Evolutionary conservation across 176 grass and related monocot genomes (phyloP), one percentile per base, ranked within the genome.

Genomic region (Aegilops umbellulata): DNA sequence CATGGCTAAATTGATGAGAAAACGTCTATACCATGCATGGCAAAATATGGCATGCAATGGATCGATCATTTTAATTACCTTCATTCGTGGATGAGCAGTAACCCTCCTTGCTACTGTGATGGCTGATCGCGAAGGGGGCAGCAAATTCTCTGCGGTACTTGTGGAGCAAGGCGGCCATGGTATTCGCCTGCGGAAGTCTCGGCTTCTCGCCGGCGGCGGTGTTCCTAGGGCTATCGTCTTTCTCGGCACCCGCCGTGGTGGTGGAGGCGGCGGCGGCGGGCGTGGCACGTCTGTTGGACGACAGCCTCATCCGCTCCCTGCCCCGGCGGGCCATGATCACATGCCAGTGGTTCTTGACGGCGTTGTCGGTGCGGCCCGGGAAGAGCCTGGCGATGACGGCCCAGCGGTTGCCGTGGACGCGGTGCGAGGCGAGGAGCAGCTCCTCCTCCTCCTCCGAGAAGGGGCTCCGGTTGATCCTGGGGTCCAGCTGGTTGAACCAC

Each of bases 301-400:
- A 71, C 14, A 65, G 34, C 49, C 87, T 74, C 78, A 68, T 88
- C 36, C 85, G 82, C 80, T 98, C 89, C 77, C 92, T 85, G 79
- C 86, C 90, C 55, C 84, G 86, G 22, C 96, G 78, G 36, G 96
- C 96, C 93, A 92, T 95, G 90, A 98, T 94, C 73, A 98, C 96
- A 89, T 98, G 96, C 96, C 96, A 98, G 83, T 98, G 96, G 78
- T 98, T 98, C 90, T 98, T 98, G 19, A 98, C 94, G 24, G 93
- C 96, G 90, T 98, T 98, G 83, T 98, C 97, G 1, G 97, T 98
- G 62, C 97, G 93, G 7, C 97, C 97, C 2, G 97, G 97, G 87
- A 98, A 98, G 24, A 98, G 82, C 80, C 97, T 83, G 3, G 97
- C 94, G 85, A 98, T 98, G 63, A 95, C 84, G 14, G 97, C 88